Percentiles rank a stretch among this genome's conserved stretches.
phyloP scores from a whole-genome alignment of 1,284 basidiomycete species.

The Ceratobasidium sp. region DNA sequence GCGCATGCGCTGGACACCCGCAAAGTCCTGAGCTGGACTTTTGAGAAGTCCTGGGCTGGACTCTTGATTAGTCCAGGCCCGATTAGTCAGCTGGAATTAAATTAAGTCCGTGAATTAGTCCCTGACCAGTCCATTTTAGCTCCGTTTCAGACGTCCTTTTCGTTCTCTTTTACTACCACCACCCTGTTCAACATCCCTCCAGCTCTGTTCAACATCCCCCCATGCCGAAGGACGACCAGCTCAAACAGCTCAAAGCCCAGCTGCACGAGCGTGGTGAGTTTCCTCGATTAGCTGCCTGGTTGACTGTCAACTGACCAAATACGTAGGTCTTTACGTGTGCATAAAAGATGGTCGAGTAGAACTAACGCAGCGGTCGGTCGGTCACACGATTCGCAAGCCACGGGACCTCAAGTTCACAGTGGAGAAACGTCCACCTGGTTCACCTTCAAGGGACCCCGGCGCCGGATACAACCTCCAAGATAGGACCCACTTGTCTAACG shows the following conservation, averaged over 20 bases:
- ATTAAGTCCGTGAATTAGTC: neutral
- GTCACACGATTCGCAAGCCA: neutral
- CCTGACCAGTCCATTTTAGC: neutral
- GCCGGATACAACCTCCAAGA: slow-evolving; percentile 8
- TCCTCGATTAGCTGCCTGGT: neutral
- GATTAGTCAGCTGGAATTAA: neutral
- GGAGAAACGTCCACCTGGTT: neutral
- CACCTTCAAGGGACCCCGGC: neutral
- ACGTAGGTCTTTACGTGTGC: neutral
- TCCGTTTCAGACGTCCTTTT: neutral
- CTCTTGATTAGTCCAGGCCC: neutral
- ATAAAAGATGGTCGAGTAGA: neutral
- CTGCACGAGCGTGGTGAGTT: neutral
- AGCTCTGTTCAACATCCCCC: neutral
- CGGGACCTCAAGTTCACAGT: neutral
- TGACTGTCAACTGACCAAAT: neutral
- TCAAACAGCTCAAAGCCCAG: neutral
- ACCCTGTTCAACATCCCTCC: neutral
- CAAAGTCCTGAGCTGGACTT: too few relatives aligned
- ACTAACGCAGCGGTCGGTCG: neutral
- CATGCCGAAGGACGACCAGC: neutral
- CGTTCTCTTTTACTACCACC: neutral
- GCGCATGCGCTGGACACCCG: too few relatives aligned
- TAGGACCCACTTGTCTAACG: neutral
- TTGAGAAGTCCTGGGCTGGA: neutral